A percentile compares a stretch with the other conserved stretches of the same genome.
Conservation (phyloP, 257 asterid genomes). For the Parsonsia alboflavescens region DNA sequence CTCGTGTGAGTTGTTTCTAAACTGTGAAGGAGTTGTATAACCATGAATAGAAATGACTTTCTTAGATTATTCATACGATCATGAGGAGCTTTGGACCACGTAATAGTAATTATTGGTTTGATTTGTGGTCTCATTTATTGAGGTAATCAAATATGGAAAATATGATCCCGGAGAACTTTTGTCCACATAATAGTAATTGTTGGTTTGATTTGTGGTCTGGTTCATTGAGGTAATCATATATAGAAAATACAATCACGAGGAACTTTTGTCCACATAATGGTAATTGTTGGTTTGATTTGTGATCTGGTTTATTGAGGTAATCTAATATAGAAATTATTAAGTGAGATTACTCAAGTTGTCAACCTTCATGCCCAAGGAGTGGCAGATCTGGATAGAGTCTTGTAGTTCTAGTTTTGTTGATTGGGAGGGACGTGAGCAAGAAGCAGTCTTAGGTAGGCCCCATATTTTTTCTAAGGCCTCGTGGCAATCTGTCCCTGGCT, state of each 20-base stretch:
- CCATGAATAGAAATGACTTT: not conserved
- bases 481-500: no score
- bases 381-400: no score
- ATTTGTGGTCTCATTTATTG: not conserved
- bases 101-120: not conserved
- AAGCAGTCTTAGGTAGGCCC: no score
- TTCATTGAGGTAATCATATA: not conserved
- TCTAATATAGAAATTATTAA: no score
- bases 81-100: not conserved
- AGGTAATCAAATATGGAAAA: not conserved
- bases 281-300: not conserved
- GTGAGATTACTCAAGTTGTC: no score
- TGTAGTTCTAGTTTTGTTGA: no score
- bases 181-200: no score
- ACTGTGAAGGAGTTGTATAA: not conserved
- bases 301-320: not conserved
- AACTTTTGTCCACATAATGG: no score
- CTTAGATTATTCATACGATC: not conserved
- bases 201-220: not conserved
- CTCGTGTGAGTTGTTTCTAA: not conserved
- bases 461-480: no score
- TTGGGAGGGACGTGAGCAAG: no score
- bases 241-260: not conserved
- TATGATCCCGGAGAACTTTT: no score
- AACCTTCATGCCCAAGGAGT: no score